Base-by-base conservation (phyloP, 2,329 filamentous ascomycete genomes). In the Colletotrichum siamense region DNA sequence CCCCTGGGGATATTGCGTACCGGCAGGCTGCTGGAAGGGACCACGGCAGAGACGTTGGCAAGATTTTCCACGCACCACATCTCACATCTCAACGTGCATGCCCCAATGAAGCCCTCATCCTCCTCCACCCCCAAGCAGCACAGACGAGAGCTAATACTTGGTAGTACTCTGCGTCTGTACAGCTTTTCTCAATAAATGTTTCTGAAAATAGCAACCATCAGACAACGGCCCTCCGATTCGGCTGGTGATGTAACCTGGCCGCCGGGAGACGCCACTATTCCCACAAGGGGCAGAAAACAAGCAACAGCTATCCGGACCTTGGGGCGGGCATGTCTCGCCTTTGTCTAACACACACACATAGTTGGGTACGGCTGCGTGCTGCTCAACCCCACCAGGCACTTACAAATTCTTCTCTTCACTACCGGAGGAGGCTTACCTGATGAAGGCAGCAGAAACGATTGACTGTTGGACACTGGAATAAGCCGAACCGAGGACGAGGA, bases 381-480 rank as follows among this genome's bases (percentile, higher is more conserved):
- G 52, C 18, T 61, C 36, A 62, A 57, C 68, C 61, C 36, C 30
- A 28, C 16, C 34, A 63, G 32, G 28, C 32, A 64, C 22, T 32
- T 15, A 44, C 62, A 24, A 36, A 36, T 34, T 22, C 57, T 36
- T 64, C 36, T 64, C 9, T 22, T 32, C 18, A 28, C 32, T 59
- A 39, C 18, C 57, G 57, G 59, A 67, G 61, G 49, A 75, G 32
- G 73, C 73, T 76, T 73, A 28, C 59, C 70, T 64, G 55, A 64
- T 61, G 57, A 57, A 64, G 57, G 44, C 59, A 59, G 18, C 32
- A 28, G 59, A 59, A 59, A 59, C 44, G 57, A 73, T 73, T 76
- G 73, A 55, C n/a, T 32, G 36, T 62, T 24, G 57, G 34, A 5
- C 52, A 32, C 32, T 24, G 49, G 32, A 28, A 18, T 5, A 28